These are phyloP conservation scores for Rugonectria rugulosa DNA, from an alignment of 2,329 filamentous ascomycete species.

Conservation along the genomic window DNA sequence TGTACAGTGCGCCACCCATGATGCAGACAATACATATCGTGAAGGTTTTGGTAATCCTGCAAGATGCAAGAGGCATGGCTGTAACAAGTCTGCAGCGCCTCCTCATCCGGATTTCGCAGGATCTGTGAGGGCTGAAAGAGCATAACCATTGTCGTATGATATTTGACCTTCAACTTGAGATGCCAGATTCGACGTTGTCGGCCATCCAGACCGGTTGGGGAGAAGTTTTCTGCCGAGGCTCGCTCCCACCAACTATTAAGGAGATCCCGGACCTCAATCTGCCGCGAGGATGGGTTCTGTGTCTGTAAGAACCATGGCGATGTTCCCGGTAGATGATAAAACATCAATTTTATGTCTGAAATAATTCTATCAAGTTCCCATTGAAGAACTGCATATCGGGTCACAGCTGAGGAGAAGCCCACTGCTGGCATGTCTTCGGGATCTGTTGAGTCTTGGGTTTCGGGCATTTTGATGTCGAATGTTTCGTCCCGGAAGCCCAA, in stretches of 20 bases:
- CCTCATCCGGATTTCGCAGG: conserved; percentile 39
- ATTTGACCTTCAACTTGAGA: conserved; percentile 42
- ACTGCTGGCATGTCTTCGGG: background rate
- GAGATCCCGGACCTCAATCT: conserved; percentile 23
- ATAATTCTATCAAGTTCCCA: conserved; percentile 38
- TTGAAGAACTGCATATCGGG: conserved; percentile 35
- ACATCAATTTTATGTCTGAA: conserved; percentile 34
- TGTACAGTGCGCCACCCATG: conserved; percentile 48
- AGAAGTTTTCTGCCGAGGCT: conserved; percentile 5
- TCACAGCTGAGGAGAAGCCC: conserved; percentile 15
- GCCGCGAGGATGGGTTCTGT: conserved; percentile 8
- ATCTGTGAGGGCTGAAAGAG: conserved; percentile 48
- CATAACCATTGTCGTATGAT: conserved; percentile 44
- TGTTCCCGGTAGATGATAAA: conserved; percentile 33
- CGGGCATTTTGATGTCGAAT: conserved; percentile 42
- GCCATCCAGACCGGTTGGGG: conserved; percentile 12
- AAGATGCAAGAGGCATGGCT: conserved; percentile 35
- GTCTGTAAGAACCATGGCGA: conserved; percentile 25
- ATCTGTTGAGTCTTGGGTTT: background rate
- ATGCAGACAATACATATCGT: conserved; percentile 41
- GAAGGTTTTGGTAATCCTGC: conserved; percentile 41
- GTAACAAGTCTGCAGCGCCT: conserved; percentile 42
- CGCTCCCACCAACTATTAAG: conserved; percentile 23
- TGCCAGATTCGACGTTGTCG: conserved; percentile 19
- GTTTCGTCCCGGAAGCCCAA: conserved; percentile 48